A percentile compares a stretch with the other conserved stretches of the same genome.
phyloP scores from a whole-genome alignment of 2,329 filamentous ascomycete genomes.

The Alternaria ethzedia region DNA sequence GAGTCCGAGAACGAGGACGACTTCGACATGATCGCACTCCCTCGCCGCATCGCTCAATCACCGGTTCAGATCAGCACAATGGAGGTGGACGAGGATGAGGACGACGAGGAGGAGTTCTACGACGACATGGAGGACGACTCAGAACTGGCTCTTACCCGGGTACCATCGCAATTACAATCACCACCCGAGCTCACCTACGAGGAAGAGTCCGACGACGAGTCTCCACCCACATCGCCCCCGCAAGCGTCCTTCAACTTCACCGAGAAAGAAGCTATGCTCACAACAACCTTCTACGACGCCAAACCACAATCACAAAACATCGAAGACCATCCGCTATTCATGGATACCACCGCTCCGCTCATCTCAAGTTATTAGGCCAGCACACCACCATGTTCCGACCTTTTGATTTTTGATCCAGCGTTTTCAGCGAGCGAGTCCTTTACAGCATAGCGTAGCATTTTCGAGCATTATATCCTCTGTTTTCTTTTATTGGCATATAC shows the following conservation, averaged over 20 bases:
- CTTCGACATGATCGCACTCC: slow-evolving; percentile 53
- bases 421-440: slow-evolving; percentile 47
- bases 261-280: slow-evolving; percentile 56
- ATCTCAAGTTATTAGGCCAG: slow-evolving; percentile 49
- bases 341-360: slow-evolving; percentile 50
- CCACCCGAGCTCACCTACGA: slow-evolving; percentile 59
- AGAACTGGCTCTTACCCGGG: slow-evolving; percentile 55
- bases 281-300: slow-evolving; percentile 53
- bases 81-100: slow-evolving; percentile 51
- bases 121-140: slow-evolving; percentile 56
- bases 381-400: slow-evolving; percentile 27
- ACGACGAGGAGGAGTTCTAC: slow-evolving; percentile 54
- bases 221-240: slow-evolving; percentile 55
- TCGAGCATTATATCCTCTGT: slow-evolving; percentile 39
- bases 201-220: slow-evolving; percentile 57
- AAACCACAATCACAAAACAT: slow-evolving; percentile 46
- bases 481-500: slow-evolving; percentile 23
- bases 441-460: slow-evolving; percentile 33
- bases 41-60: slow-evolving; percentile 49
- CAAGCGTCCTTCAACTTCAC: slow-evolving; percentile 53
- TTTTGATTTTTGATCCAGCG: slow-evolving; percentile 47
- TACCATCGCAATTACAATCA: slow-evolving; percentile 52
- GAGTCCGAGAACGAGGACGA: slow-evolving; percentile 63
- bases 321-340: slow-evolving; percentile 49
- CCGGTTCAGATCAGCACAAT: slow-evolving; percentile 53